Conservation (phyloP, 148 eudicot species). For the Agrostemma githago region DNA sequence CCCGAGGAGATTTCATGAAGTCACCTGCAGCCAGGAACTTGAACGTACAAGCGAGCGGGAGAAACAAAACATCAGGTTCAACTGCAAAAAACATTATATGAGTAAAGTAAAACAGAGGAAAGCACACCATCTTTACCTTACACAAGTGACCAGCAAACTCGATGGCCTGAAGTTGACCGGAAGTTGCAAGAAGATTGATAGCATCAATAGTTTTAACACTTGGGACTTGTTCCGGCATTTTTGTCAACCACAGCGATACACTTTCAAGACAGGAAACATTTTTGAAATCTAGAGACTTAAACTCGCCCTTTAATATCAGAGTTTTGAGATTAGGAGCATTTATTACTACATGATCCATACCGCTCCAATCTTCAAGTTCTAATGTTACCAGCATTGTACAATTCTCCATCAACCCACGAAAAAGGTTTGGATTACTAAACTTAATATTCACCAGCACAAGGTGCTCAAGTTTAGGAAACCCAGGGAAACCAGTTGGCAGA, state of each 20-base stretch:
- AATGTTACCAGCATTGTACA: not conserved
- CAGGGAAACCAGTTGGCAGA: constrained; percentile 8
- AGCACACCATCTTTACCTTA: constrained; percentile 1
- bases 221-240: not conserved
- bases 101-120: no score
- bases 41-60: not conserved
- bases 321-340: not conserved
- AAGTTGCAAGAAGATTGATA: not conserved
- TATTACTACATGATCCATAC: not conserved
- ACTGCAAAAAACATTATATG: no score
- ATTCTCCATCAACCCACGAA: not conserved
- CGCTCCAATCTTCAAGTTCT: not conserved
- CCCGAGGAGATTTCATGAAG: not conserved
- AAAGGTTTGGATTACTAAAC: not conserved
- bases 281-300: not conserved
- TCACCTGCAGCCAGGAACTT: constrained; percentile 13
- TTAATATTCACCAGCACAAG: not conserved
- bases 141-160: not conserved
- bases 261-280: constrained; percentile 2
- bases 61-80: no score
- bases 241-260: not conserved
- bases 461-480: not conserved
- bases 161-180: not conserved
- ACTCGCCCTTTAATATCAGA: not conserved
- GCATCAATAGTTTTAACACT: not conserved